Percentiles rank a stretch among this genome's conserved stretches.
Conservation (phyloP, 306 rosid species). For the Aeschynomene evenia region DNA sequence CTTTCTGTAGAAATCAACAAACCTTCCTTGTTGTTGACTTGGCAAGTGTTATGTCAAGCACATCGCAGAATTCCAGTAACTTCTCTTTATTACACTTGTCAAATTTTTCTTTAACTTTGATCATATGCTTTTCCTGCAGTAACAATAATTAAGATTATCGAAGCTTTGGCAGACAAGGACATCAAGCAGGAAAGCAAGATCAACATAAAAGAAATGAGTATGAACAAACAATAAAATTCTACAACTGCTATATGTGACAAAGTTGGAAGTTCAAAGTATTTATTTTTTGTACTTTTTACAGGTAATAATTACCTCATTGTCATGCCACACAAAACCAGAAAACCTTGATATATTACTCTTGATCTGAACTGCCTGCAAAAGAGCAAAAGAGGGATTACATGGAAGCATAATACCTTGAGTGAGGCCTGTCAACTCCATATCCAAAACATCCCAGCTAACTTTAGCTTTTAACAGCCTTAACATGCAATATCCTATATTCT, state of each 20-base stretch:
- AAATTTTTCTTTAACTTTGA: slow-evolving; percentile 80
- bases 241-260: background rate
- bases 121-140: slow-evolving; percentile 87
- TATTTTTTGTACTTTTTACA: background rate
- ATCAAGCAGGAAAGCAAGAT: background rate
- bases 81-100: slow-evolving; percentile 92
- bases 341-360: slow-evolving; percentile 88
- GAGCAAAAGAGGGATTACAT: slow-evolving; percentile 12
- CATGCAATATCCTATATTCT: slow-evolving; percentile 1
- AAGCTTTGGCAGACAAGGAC: slow-evolving; percentile 26
- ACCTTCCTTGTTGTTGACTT: slow-evolving; percentile 87
- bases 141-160: slow-evolving; percentile 13
- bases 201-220: background rate
- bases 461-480: background rate
- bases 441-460: slow-evolving; percentile 2
- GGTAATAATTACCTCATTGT: slow-evolving; percentile 65
- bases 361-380: slow-evolving; percentile 77
- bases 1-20: slow-evolving; percentile 23
- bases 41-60: slow-evolving; percentile 62
- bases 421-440: slow-evolving; percentile 6
- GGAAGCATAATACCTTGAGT: slow-evolving; percentile 24
- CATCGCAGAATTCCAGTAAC: slow-evolving; percentile 81
- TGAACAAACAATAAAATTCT: background rate
- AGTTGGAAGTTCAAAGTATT: background rate
- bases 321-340: slow-evolving; percentile 98